Evolutionary conservation across 192 early-diverging fungal genomes (phyloP).

Genomic region (Dissophora globulifera): DNA sequence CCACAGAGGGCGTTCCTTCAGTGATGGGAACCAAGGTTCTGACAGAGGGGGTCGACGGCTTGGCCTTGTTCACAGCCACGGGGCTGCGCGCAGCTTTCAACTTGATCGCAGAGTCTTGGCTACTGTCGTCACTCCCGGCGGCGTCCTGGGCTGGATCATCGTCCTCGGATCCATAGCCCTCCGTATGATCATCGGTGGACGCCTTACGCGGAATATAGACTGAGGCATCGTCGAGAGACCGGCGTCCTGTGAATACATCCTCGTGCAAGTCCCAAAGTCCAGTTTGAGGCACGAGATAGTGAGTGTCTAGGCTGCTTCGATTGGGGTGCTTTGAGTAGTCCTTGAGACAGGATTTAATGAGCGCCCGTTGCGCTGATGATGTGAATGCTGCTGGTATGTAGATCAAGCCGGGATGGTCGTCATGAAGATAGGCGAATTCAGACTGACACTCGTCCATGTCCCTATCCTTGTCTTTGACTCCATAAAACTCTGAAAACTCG

Average conservation of each 20-base stretch:
- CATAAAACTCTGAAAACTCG: slow-evolving; percentile 45
- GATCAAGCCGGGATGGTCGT: slow-evolving; percentile 69
- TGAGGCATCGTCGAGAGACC: slow-evolving; percentile 21
- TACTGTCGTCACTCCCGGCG: slow-evolving; percentile 20
- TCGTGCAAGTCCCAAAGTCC: slow-evolving; percentile 73
- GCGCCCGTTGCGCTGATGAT: slow-evolving; percentile 70
- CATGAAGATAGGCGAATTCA: slow-evolving; percentile 44
- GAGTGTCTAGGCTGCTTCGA: slow-evolving; percentile 89
- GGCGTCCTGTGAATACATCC: slow-evolving; percentile 20
- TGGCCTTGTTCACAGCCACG: slow-evolving; percentile 40
- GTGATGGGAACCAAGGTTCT: slow-evolving; percentile 39
- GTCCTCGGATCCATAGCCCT: slow-evolving; percentile 41
- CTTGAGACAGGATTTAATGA: slow-evolving; percentile 78
- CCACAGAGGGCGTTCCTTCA: slow-evolving; percentile 25
- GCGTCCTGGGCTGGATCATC: slow-evolving; percentile 49
- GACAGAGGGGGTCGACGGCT: slow-evolving; percentile 12
- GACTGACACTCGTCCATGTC: neutral
- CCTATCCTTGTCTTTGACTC: slow-evolving; percentile 16
- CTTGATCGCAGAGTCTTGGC: slow-evolving; percentile 7
- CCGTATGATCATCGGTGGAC: slow-evolving; percentile 5
- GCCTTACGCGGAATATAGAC: slow-evolving; percentile 50
- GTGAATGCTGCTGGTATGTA: slow-evolving; percentile 84
- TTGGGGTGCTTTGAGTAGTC: slow-evolving; percentile 85
- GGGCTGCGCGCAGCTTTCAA: slow-evolving; percentile 17
- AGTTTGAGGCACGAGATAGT: slow-evolving; percentile 72